These are phyloP conservation scores for Aspergillus flavus DNA, from an alignment of 2,329 filamentous ascomycete species.

Conservation along the genomic window DNA sequence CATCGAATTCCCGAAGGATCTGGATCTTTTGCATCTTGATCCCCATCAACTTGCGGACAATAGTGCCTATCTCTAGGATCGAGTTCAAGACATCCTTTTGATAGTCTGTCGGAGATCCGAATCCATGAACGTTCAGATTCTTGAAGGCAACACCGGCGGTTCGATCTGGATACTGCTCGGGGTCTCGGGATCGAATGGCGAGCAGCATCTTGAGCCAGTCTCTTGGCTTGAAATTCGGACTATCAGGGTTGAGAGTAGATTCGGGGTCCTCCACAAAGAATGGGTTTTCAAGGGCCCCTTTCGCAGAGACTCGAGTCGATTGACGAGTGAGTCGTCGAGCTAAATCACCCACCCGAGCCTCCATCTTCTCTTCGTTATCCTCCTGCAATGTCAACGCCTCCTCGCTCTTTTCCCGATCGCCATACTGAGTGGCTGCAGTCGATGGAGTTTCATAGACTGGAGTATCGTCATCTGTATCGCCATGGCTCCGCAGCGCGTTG, in stretches of 20 bases:
- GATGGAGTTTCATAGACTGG: background rate
- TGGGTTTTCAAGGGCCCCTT: constrained; percentile 20
- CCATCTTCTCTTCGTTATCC: constrained; percentile 1
- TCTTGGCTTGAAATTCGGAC: constrained; percentile 22
- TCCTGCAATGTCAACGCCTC: constrained; percentile 1
- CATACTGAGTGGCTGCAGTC: background rate
- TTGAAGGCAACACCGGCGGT: constrained; percentile 35
- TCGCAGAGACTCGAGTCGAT: constrained; percentile 22
- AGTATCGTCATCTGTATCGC: background rate
- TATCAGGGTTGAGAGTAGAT: constrained; percentile 22
- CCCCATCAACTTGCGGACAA: constrained; percentile 14
- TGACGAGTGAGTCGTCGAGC: constrained; percentile 24
- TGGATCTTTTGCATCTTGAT: constrained; percentile 30
- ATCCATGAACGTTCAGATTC: constrained; percentile 66
- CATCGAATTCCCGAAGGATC: constrained; percentile 64
- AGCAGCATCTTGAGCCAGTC: constrained; percentile 28
- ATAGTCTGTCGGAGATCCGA: constrained; percentile 65
- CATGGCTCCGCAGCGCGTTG: background rate
- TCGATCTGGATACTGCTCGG: constrained; percentile 17
- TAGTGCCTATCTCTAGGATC: constrained; percentile 47
- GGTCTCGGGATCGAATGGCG: constrained; percentile 23
- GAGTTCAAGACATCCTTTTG: constrained; percentile 67
- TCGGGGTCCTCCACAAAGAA: constrained; percentile 22
- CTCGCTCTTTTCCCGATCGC: background rate
- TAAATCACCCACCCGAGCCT: constrained; percentile 10